Percentiles rank a stretch among this genome's conserved stretches.
Conservation (phyloP, 2,329 filamentous ascomycete species). For the Talaromyces sp. region DNA sequence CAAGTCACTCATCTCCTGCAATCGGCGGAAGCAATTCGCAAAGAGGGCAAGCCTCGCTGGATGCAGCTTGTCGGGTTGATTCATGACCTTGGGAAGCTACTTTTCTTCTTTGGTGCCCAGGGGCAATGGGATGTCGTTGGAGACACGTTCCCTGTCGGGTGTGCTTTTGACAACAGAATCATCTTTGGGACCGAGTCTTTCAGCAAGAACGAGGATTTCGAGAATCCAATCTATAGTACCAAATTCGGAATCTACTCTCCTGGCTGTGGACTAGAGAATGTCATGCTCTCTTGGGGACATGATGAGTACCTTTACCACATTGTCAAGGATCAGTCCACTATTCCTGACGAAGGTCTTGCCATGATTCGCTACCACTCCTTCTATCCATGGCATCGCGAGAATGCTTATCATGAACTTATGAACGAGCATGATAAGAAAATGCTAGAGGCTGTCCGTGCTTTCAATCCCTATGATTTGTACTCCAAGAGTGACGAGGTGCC, state of each 20-base stretch:
- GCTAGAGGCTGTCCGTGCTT: slow-evolving; percentile 74
- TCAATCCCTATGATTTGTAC: slow-evolving; percentile 89
- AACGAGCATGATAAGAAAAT: slow-evolving; percentile 73
- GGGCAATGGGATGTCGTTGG: slow-evolving; percentile 94
- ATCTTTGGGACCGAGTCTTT: slow-evolving; percentile 75
- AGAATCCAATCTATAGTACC: slow-evolving; percentile 67
- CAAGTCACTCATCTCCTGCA: slow-evolving; percentile 90
- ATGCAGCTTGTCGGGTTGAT: slow-evolving; percentile 46
- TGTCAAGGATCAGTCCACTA: slow-evolving; percentile 71
- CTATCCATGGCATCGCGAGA: slow-evolving; percentile 83
- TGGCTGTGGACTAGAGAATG: slow-evolving; percentile 76
- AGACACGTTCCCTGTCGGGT: slow-evolving; percentile 44
- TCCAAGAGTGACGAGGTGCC: slow-evolving; percentile 84
- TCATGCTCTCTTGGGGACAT: slow-evolving; percentile 81
- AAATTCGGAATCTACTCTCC: slow-evolving; percentile 73
- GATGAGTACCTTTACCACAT: slow-evolving; percentile 63
- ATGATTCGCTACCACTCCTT: slow-evolving; percentile 94
- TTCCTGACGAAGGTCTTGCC: slow-evolving; percentile 76
- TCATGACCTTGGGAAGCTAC: slow-evolving; percentile 42
- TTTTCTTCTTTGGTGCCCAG: slow-evolving; percentile 60
- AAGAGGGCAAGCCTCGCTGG: slow-evolving; percentile 55
- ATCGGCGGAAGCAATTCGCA: slow-evolving; percentile 80
- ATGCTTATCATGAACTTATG: slow-evolving; percentile 79
- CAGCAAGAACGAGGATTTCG: slow-evolving; percentile 66
- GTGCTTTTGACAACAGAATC: slow-evolving; percentile 59